These are phyloP conservation scores for Coemansia sp. DNA, from an alignment of 192 early-diverging fungal species.

Conservation along the genomic window DNA sequence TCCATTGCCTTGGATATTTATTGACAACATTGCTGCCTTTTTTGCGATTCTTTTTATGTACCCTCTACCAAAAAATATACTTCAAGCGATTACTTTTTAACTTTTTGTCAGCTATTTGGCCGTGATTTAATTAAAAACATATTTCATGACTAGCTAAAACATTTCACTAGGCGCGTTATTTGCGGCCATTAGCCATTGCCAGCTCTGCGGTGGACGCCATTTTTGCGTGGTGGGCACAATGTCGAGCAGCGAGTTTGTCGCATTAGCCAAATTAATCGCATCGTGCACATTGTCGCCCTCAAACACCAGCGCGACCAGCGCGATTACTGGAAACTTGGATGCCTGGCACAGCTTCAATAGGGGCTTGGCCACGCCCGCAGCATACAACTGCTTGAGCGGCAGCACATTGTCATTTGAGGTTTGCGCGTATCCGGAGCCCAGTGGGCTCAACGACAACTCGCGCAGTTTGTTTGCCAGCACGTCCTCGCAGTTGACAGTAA, in stretches of 20 bases:
- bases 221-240: conserved; percentile 17
- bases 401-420: conserved; percentile 8
- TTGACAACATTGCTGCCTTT: too few relatives aligned
- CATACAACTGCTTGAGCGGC: conserved; percentile 56
- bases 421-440: neutral
- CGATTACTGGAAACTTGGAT: conserved; percentile 41
- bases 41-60: neutral
- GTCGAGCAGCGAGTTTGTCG: conserved; percentile 29
- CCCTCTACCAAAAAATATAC: neutral
- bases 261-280: conserved; percentile 63
- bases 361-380: conserved; percentile 60
- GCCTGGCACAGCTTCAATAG: conserved; percentile 54
- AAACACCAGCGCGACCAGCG: conserved; percentile 63
- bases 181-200: conserved; percentile 48
- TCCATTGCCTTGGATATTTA: neutral
- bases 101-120: neutral
- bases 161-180: conserved; percentile 23
- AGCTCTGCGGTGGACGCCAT: conserved; percentile 42
- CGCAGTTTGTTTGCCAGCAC: conserved; percentile 27
- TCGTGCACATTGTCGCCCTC: conserved; percentile 78
- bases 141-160: conserved; percentile 13
- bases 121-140: conserved; percentile 8
- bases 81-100: neutral
- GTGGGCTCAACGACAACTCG: conserved; percentile 25
- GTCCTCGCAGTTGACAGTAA: conserved; percentile 55